Conservation (phyloP, 768 basidiomycete species). For the Boletus tylopilopsis region DNA sequence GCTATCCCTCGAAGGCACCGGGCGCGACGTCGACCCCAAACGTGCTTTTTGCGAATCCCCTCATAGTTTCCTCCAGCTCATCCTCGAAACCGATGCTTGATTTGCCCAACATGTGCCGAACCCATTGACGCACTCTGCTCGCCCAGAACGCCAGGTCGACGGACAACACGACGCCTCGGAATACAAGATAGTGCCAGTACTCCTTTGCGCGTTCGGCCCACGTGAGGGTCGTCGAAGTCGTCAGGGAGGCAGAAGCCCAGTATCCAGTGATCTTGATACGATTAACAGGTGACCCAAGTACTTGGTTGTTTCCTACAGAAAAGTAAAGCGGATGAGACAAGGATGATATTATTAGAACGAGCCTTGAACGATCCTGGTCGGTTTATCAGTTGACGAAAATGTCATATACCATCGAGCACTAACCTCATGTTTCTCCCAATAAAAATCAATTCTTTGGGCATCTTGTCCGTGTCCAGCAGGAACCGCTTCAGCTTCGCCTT, state of each 20-base stretch:
- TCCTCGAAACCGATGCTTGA: conserved; percentile 65
- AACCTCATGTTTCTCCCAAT: conserved; percentile 74
- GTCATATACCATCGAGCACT: neutral
- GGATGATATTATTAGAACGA: neutral
- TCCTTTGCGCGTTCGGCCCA: conserved; percentile 44
- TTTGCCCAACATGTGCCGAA: conserved; percentile 39
- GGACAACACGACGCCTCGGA: conserved; percentile 58
- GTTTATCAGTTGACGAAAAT: neutral
- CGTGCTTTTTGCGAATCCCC: conserved; percentile 70
- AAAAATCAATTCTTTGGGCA: conserved; percentile 76
- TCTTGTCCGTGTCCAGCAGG: conserved; percentile 67
- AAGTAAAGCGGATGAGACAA: neutral
- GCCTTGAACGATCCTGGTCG: conserved; percentile 37
- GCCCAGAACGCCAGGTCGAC: conserved; percentile 74
- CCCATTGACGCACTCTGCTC: conserved; percentile 50
- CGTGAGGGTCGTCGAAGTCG: conserved; percentile 40
- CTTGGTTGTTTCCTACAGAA: conserved; percentile 67
- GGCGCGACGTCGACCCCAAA: conserved; percentile 73
- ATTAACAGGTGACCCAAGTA: conserved; percentile 82
- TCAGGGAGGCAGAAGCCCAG: conserved; percentile 71
- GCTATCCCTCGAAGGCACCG: conserved; percentile 49
- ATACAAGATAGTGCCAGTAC: conserved; percentile 58
- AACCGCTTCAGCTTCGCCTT: conserved; percentile 65
- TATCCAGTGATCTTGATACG: conserved; percentile 86
- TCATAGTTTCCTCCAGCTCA: conserved; percentile 71